A percentile compares a stretch with the other conserved stretches of the same genome.
phyloP scores from a whole-genome alignment of 2,329 filamentous ascomycete species.

The Diplodia mutila region DNA sequence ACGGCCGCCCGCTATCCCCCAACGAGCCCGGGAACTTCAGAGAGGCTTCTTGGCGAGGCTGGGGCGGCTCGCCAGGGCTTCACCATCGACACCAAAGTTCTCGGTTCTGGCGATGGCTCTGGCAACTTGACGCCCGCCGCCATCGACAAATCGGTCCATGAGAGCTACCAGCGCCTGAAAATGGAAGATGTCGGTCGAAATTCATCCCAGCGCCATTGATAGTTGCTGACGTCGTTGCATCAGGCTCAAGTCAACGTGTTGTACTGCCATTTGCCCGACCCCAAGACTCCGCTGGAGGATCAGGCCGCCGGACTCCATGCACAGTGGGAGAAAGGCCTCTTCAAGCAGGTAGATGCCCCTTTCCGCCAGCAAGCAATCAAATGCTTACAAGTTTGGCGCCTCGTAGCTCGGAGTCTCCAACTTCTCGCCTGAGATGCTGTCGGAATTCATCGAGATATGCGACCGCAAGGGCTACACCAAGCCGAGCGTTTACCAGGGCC shows the following conservation, averaged over 20 bases:
- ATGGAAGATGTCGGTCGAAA: not conserved
- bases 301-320: not conserved
- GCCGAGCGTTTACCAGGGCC: slow-evolving; percentile 42
- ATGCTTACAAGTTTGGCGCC: not conserved
- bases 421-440: slow-evolving; percentile 35
- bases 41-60: not conserved
- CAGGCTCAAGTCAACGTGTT: not conserved
- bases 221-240: not conserved
- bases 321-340: not conserved
- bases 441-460: slow-evolving; percentile 38
- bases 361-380: not conserved
- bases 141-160: not conserved
- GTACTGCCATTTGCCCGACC: not conserved
- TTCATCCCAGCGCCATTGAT: not conserved
- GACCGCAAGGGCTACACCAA: slow-evolving; percentile 35
- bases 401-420: slow-evolving; percentile 39
- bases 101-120: not conserved
- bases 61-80: not conserved
- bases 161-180: not conserved
- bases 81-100: not conserved
- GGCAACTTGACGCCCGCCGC: not conserved
- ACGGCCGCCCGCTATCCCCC: not conserved
- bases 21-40: not conserved
- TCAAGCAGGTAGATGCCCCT: not conserved
- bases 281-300: not conserved